phyloP scores from a whole-genome alignment of 2,329 filamentous ascomycete species.

The Epichloe glyceriae region DNA sequence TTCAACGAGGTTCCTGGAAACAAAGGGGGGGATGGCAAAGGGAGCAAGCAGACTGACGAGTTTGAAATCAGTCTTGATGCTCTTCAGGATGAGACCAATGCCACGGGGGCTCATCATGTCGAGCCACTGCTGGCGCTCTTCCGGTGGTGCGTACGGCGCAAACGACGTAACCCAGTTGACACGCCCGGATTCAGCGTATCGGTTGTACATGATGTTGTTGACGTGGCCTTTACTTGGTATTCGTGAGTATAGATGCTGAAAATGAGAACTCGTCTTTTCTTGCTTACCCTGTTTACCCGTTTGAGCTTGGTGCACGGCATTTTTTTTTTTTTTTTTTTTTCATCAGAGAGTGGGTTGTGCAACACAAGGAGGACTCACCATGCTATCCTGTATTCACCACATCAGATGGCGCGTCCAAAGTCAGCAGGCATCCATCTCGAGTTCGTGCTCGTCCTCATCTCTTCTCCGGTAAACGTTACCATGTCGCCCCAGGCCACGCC shows the following conservation, averaged over 20 bases:
- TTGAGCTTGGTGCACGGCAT: neutral
- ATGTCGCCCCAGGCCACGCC: constrained; percentile 76
- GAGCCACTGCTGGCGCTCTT: constrained; percentile 50
- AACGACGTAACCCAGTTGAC: constrained; percentile 68
- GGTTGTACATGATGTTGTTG: constrained; percentile 75
- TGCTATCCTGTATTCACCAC: constrained; percentile 28
- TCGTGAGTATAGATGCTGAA: neutral
- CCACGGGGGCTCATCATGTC: constrained; percentile 53
- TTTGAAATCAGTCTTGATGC: constrained; percentile 75
- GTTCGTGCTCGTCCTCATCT: no score
- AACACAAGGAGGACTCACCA: constrained; percentile 29
- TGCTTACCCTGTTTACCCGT: neutral
- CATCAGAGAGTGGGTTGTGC: neutral
- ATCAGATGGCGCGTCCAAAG: no score
- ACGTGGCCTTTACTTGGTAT: constrained; percentile 42
- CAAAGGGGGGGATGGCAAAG: no score
- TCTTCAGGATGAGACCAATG: constrained; percentile 64
- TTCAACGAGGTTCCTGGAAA: no score
- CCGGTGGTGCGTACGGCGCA: constrained; percentile 46
- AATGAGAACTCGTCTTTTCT: no score
- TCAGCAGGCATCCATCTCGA: no score
- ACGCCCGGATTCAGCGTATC: constrained; percentile 70
- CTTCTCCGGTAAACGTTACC: constrained; percentile 22
- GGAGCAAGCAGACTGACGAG: constrained; percentile 48
- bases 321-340: no score